Conservation (phyloP, 345 rosid species). For the Salix exigua region DNA sequence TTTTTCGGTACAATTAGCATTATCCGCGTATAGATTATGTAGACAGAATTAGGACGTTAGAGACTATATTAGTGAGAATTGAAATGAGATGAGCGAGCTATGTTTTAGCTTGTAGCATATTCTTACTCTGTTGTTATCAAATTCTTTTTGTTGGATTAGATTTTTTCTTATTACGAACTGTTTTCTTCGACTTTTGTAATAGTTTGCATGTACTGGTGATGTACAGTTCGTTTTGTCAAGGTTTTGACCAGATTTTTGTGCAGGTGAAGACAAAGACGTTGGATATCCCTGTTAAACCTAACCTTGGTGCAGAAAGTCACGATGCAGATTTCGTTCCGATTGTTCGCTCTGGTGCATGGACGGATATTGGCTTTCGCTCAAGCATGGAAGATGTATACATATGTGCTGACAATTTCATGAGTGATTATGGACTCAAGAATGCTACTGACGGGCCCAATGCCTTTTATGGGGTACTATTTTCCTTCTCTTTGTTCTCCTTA, state of each 20-base stretch:
- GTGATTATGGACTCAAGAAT: slow-evolving; percentile 43
- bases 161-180: not conserved
- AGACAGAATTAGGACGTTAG: not conserved
- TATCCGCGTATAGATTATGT: not conserved
- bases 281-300: slow-evolving; percentile 40
- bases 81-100: not conserved
- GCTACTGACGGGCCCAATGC: slow-evolving; percentile 54
- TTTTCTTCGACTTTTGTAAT: no score
- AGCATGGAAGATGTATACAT: slow-evolving; percentile 80
- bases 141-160: not conserved
- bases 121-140: not conserved
- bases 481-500: slow-evolving; percentile 5
- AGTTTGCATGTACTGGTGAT: not conserved
- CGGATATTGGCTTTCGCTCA: slow-evolving; percentile 64
- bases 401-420: slow-evolving; percentile 56
- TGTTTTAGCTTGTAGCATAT: not conserved
- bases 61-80: not conserved
- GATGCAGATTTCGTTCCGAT: slow-evolving; percentile 47
- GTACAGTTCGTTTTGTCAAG: not conserved
- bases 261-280: slow-evolving; percentile 57
- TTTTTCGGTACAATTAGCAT: not conserved
- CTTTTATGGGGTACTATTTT: slow-evolving; percentile 70
- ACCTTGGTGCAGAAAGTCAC: slow-evolving; percentile 30
- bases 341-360: slow-evolving; percentile 83
- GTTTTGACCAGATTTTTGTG: slow-evolving; percentile 25